These are phyloP conservation scores for Gynochthodes officinalis DNA, from an alignment of 257 asterid species.

Conservation along the genomic window DNA sequence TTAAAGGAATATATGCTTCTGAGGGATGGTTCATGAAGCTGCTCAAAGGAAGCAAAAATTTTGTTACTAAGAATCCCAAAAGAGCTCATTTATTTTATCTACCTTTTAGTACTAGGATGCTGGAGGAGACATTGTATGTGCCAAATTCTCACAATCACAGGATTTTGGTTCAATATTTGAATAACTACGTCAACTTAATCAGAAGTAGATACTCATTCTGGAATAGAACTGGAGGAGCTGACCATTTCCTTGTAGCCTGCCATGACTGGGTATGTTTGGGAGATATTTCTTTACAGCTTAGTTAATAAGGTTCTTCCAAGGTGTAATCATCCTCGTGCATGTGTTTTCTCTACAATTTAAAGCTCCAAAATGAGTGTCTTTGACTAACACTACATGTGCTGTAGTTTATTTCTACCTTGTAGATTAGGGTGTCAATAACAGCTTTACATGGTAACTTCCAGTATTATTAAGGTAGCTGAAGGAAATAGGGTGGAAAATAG, in stretches of 20 bases:
- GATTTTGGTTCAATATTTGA: conserved; percentile 33
- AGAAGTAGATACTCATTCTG: conserved; percentile 41
- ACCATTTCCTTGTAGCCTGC: conserved; percentile 64
- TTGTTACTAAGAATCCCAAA: conserved; percentile 32
- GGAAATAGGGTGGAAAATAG: neutral
- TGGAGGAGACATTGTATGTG: conserved; percentile 46
- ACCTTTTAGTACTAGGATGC: conserved; percentile 50
- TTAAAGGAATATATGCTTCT: conserved; percentile 54
- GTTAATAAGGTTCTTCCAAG: neutral
- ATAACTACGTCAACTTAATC: conserved; percentile 33
- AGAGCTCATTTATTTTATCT: conserved; percentile 59
- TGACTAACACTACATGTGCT: neutral
- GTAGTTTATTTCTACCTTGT: neutral
- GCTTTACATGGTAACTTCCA: neutral
- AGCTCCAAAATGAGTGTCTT: neutral
- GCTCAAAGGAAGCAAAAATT: conserved; percentile 37
- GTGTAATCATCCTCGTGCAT: neutral
- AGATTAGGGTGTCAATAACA: neutral
- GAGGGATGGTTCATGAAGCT: conserved; percentile 70
- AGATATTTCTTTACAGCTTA: neutral
- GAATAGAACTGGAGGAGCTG: conserved; percentile 58
- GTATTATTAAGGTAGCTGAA: neutral
- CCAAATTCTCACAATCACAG: conserved; percentile 41
- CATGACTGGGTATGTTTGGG: conserved; percentile 51
- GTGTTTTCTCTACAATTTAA: neutral